A percentile compares a stretch with the other conserved stretches of the same genome.
Evolutionary conservation across 345 rosid genomes (phyloP).

Genomic region (Sisymbrium altissimum): DNA sequence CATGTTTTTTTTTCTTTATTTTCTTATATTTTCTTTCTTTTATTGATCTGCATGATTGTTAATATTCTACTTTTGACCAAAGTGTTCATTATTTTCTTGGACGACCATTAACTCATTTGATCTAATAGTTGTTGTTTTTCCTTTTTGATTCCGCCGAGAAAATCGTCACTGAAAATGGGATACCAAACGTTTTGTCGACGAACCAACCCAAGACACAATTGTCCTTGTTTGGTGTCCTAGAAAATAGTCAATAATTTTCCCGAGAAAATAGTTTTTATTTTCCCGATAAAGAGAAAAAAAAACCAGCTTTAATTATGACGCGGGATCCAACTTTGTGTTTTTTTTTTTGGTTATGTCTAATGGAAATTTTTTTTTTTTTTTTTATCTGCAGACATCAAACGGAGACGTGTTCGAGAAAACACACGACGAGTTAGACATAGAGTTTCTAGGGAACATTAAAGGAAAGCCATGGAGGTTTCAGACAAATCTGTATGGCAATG

Average conservation of each 20-base stretch:
- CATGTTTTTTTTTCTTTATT: background rate
- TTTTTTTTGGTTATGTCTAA: background rate
- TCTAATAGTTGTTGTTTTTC: background rate
- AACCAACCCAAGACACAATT: background rate
- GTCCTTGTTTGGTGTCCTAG: background rate
- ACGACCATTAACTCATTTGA: background rate
- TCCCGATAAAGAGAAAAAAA: background rate
- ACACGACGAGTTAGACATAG: constrained; percentile 93
- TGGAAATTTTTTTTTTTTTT: background rate
- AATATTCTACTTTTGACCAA: background rate
- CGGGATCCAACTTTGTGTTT: background rate
- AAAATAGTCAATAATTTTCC: constrained; percentile 22
- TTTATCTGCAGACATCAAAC: constrained; percentile 63
- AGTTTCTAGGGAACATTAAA: constrained; percentile 76
- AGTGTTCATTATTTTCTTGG: background rate
- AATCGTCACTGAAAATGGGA: constrained; percentile 4
- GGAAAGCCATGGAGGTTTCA: constrained; percentile 96
- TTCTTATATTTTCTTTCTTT: background rate
- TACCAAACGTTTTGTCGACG: constrained; percentile 6
- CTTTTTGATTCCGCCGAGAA: background rate
- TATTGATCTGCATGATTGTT: constrained; percentile 9
- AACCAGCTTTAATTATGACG: background rate
- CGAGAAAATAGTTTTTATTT: constrained; percentile 8
- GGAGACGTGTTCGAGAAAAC: constrained; percentile 72
- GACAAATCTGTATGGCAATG: constrained; percentile 87